Evolutionary conservation across 2,329 filamentous ascomycete species (phyloP).

Genomic region (Chaetoscypha palmicola): DNA sequence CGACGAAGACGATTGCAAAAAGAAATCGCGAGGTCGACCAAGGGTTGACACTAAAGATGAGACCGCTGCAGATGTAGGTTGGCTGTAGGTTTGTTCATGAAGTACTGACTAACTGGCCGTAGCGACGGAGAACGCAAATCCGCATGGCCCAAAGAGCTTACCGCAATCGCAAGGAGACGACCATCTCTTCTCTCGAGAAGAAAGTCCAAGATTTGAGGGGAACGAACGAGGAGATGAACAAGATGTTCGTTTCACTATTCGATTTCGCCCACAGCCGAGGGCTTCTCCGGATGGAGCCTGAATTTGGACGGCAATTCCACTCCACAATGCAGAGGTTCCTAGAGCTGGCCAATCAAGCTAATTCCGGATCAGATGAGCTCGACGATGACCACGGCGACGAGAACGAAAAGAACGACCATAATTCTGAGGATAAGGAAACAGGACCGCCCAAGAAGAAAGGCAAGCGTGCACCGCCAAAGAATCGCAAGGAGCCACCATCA

Average conservation of each 20-base stretch:
- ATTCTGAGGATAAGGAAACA: slow-evolving; percentile 5
- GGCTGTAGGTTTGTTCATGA: neutral
- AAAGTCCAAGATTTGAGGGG: slow-evolving; percentile 62
- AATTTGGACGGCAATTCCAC: slow-evolving; percentile 50
- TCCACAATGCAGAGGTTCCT: slow-evolving; percentile 52
- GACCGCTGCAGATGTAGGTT: slow-evolving; percentile 69
- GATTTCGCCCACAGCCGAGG: slow-evolving; percentile 52
- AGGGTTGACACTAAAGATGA: slow-evolving; percentile 70
- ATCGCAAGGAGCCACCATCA: slow-evolving; percentile 4
- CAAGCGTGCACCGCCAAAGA: slow-evolving; percentile 6
- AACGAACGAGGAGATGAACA: slow-evolving; percentile 67
- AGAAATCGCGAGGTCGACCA: slow-evolving; percentile 65
- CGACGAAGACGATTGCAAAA: slow-evolving; percentile 42
- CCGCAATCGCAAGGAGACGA: slow-evolving; percentile 74
- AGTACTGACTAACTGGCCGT: slow-evolving; percentile 16
- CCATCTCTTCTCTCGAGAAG: slow-evolving; percentile 65
- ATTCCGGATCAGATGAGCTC: slow-evolving; percentile 34
- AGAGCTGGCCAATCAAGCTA: slow-evolving; percentile 42
- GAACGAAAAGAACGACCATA: slow-evolving; percentile 8
- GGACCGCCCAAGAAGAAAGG: slow-evolving; percentile 7
- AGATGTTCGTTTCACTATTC: slow-evolving; percentile 60
- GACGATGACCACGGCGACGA: slow-evolving; percentile 22
- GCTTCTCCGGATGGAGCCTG: slow-evolving; percentile 49
- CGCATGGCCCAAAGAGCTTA: slow-evolving; percentile 81
- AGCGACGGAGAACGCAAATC: slow-evolving; percentile 82